phyloP scores from a whole-genome alignment of 2,329 filamentous ascomycete genomes.

The Phialophora verrucosa region DNA sequence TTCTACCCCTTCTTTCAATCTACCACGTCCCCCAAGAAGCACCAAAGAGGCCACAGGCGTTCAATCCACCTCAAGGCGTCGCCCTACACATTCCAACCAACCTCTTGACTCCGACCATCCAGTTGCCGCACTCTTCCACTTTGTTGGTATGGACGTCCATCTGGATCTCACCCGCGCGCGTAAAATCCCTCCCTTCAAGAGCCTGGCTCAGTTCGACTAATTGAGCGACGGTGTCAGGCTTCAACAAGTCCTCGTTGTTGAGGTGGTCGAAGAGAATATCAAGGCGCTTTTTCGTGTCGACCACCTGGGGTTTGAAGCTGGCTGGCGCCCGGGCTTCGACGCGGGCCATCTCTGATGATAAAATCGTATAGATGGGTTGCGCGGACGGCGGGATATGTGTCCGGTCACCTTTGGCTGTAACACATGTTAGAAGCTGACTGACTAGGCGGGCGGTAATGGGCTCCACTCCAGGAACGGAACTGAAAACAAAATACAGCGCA shows the following conservation, averaged over 20 bases:
- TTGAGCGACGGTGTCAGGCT: conserved; percentile 67
- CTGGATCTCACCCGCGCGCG: conserved; percentile 70
- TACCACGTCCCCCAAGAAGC: not conserved
- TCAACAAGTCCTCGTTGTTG: conserved; percentile 91
- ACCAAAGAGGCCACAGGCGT: too few species aligned
- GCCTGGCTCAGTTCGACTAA: conserved; percentile 63
- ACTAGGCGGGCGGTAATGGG: not conserved
- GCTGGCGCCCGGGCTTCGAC: conserved; percentile 84
- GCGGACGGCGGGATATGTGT: conserved; percentile 83
- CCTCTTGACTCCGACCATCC: conserved; percentile 84
- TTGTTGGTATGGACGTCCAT: conserved; percentile 77
- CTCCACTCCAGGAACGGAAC: not conserved
- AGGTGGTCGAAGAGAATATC: conserved; percentile 95
- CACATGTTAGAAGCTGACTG: conserved; percentile 35
- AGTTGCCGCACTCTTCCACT: conserved; percentile 80
- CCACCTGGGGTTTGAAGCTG: conserved; percentile 86
- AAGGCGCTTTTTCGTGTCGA: conserved; percentile 90
- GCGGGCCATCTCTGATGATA: conserved; percentile 83
- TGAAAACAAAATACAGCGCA: not conserved
- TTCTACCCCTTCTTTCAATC: not conserved
- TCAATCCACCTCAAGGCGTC: conserved; percentile 59
- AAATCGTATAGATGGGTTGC: conserved; percentile 77
- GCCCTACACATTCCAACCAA: conserved; percentile 80
- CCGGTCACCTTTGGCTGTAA: conserved; percentile 73
- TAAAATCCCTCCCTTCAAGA: conserved; percentile 72